These are phyloP conservation scores for Globisporangium okanoganense DNA, from an alignment of 352 stramenopile species.

Conservation along the genomic window DNA sequence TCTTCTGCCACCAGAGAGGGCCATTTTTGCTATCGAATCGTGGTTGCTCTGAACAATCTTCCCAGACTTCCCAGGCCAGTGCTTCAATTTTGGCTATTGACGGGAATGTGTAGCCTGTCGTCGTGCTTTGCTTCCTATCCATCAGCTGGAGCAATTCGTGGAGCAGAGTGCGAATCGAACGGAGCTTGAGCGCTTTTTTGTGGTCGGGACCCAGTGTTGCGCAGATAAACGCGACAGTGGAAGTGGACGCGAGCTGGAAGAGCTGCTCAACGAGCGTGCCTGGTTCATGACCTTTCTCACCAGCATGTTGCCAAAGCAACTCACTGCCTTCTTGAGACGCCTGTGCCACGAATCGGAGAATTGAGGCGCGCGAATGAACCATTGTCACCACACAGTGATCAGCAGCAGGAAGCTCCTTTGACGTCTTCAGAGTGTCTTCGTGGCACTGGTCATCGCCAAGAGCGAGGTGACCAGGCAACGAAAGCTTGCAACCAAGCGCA, in stretches of 20 bases:
- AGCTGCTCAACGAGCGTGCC: slow-evolving; percentile 16
- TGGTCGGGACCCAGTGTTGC: slow-evolving; percentile 23
- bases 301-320: background rate
- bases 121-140: background rate
- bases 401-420: background rate
- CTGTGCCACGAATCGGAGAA: slow-evolving; percentile 25
- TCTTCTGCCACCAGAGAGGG: slow-evolving; percentile 24
- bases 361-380: slow-evolving; percentile 17
- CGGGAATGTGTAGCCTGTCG: background rate
- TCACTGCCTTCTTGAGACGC: background rate
- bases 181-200: slow-evolving; percentile 32
- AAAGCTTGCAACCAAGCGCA: background rate
- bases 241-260: slow-evolving; percentile 25
- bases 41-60: no score
- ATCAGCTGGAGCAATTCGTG: slow-evolving; percentile 15
- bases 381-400: background rate
- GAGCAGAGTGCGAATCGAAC: slow-evolving; percentile 23
- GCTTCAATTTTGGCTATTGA: slow-evolving; percentile 27
- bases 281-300: background rate
- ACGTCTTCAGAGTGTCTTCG: background rate
- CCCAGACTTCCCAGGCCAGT: slow-evolving; percentile 25
- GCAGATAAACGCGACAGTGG: slow-evolving; percentile 10
- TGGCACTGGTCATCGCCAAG: background rate
- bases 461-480: background rate
- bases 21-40: background rate